Evolutionary conservation across 495 filamentous ascomycete genomes (phyloP).

Genomic region (Diplogelasinospora grovesii): DNA sequence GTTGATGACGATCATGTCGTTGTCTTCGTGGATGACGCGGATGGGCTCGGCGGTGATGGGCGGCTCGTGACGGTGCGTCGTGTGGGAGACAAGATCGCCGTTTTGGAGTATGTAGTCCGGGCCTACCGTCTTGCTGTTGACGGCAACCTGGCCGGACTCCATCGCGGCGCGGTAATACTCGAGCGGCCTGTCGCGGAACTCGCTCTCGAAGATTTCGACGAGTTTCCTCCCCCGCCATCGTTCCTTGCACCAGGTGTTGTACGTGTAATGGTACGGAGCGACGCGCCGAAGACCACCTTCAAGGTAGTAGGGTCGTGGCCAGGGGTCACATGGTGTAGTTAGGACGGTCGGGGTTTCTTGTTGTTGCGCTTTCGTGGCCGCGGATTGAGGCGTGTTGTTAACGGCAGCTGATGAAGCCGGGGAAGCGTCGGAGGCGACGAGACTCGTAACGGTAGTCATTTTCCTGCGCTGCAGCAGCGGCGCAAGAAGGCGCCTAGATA

Average conservation of each 20-base stretch:
- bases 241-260: slow-evolving; percentile 89
- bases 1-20: slow-evolving; percentile 89
- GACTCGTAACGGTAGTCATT: slow-evolving; percentile 1
- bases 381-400: neutral
- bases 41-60: slow-evolving; percentile 77
- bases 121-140: slow-evolving; percentile 61
- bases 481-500: slow-evolving; percentile 2
- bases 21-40: slow-evolving; percentile 79
- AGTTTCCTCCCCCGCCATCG: slow-evolving; percentile 72
- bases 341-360: neutral
- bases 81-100: slow-evolving; percentile 82
- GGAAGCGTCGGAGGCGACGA: neutral
- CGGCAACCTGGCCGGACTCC: slow-evolving; percentile 60
- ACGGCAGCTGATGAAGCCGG: neutral
- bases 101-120: slow-evolving; percentile 40
- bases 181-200: slow-evolving; percentile 78
- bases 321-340: slow-evolving; percentile 47
- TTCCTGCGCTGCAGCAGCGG: neutral
- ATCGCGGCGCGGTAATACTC: slow-evolving; percentile 89
- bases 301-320: slow-evolving; percentile 68
- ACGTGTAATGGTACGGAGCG: slow-evolving; percentile 85
- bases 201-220: slow-evolving; percentile 72
- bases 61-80: slow-evolving; percentile 91
- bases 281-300: slow-evolving; percentile 76
- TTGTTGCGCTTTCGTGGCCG: neutral